Percentiles rank a stretch among this genome's conserved stretches.
Conservation (phyloP, 495 filamentous ascomycete genomes). For the Neurospora sp. region DNA sequence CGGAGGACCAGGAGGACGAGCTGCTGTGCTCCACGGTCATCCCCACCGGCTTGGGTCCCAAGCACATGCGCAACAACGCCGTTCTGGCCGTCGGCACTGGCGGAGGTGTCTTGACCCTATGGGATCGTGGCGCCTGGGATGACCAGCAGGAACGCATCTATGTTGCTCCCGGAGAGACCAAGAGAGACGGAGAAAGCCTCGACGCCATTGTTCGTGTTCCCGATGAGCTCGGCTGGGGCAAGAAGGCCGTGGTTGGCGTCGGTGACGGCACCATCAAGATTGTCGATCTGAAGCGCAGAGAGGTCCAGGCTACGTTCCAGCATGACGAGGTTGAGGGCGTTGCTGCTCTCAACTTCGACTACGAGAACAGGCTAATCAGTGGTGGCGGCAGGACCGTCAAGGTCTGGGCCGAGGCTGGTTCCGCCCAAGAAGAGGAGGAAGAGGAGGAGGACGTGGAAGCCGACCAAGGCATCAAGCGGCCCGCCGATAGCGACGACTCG, state of each 20-base stretch:
- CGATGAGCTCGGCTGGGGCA: slow-evolving; percentile 52
- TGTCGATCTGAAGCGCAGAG: slow-evolving; percentile 32
- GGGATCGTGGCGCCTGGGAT: slow-evolving; percentile 90
- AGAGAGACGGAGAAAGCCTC: slow-evolving; percentile 52
- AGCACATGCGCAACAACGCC: slow-evolving; percentile 53
- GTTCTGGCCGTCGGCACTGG: slow-evolving; percentile 74
- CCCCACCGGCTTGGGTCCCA: slow-evolving; percentile 47
- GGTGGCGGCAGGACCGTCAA: slow-evolving; percentile 76
- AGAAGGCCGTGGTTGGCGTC: slow-evolving; percentile 62
- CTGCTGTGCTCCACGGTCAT: slow-evolving; percentile 70
- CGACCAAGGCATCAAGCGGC: slow-evolving; percentile 31
- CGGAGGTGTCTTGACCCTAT: slow-evolving; percentile 74
- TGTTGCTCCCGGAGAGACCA: slow-evolving; percentile 51
- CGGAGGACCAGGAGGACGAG: slow-evolving; percentile 92
- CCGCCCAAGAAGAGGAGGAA: slow-evolving; percentile 30
- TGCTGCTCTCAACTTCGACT: slow-evolving; percentile 68
- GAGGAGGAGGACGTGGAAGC: slow-evolving; percentile 38
- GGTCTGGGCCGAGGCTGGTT: slow-evolving; percentile 54
- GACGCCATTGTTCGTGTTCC: slow-evolving; percentile 61
- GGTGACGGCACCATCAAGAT: slow-evolving; percentile 55
- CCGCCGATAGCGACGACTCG: slow-evolving; percentile 31
- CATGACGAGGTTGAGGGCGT: slow-evolving; percentile 84
- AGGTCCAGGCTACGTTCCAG: slow-evolving; percentile 37
- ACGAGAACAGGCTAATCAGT: slow-evolving; percentile 72
- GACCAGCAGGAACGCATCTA: slow-evolving; percentile 84